Conservation (phyloP, 2,329 filamentous ascomycete species). For the Neopestalotiopsis sp. region DNA sequence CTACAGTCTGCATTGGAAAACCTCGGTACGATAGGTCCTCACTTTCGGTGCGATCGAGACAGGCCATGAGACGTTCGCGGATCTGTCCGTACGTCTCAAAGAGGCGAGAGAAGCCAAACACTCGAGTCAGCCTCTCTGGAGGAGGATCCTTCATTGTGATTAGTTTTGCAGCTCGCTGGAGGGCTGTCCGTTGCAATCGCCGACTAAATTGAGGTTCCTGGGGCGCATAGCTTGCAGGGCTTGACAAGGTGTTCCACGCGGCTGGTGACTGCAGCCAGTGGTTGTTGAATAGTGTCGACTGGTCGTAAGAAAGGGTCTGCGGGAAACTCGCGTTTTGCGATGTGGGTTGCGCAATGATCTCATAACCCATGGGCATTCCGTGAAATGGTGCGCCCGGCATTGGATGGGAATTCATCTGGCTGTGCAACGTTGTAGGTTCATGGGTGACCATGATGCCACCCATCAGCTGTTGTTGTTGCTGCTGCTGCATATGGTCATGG, state of each 20-base stretch:
- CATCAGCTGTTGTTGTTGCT: conserved; percentile 18
- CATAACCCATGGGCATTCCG: conserved; percentile 39
- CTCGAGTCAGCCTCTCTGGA: conserved; percentile 52
- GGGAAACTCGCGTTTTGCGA: conserved; percentile 60
- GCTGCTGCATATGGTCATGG: conserved; percentile 8
- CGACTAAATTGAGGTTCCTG: conserved; percentile 73
- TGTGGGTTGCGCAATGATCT: conserved; percentile 57
- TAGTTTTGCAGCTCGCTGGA: conserved; percentile 67
- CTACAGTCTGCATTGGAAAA: conserved; percentile 68
- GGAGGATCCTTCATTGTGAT: conserved; percentile 56
- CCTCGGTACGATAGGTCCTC: conserved; percentile 62
- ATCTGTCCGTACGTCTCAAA: conserved; percentile 60
- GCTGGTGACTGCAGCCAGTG: conserved; percentile 33
- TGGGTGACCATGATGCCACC: conserved; percentile 34
- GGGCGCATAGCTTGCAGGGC: conserved; percentile 61
- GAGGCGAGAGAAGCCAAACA: conserved; percentile 73
- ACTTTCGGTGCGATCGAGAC: conserved; percentile 36
- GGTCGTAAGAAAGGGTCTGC: conserved; percentile 38
- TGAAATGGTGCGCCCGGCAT: conserved; percentile 12
- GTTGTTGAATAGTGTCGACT: conserved; percentile 23
- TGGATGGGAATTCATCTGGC: background rate
- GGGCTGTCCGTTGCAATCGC: conserved; percentile 67
- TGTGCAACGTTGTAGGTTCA: conserved; percentile 24
- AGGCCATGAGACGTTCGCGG: conserved; percentile 41
- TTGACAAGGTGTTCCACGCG: conserved; percentile 42